Evolutionary conservation across 129 eudicot species (phyloP), one percentile per base, ranked within the genome.

Genomic region (Flaveria bidentis): DNA sequence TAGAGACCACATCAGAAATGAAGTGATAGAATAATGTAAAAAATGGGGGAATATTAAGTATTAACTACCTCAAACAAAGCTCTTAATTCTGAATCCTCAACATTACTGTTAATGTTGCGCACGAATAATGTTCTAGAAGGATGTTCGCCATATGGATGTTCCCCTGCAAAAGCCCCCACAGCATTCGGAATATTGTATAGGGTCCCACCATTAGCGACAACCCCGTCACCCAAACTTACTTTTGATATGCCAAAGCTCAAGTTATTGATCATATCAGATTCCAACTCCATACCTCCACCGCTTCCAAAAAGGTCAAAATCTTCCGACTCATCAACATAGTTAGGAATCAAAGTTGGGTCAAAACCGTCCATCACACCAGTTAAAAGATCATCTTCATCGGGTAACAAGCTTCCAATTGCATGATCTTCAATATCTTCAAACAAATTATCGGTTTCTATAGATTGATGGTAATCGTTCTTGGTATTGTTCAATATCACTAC

Each of bases 61-160:
- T 11, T 33, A 64, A 74, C 67, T 87, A 95, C 99, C 97, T 95
- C 97, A 82, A 95, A 95, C 51, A 95, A 82, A 67, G 79, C 26
- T 69, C 83, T 70, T 20, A 95, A 79, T 76, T 95, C 99, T 11
- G 92, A 84, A 74, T 95, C 99, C 82, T 95, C 99, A 44, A 95
- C 94, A 57, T 84, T 91, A 80, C 99, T 95, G 67, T 95, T 91
- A 30, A 95, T 91, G 66, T 95, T 95, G 23, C 99, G 88, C 30
- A 95, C 99, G 76, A 95, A 94, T 67, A 95, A 76, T 1, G 99
- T 95, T 74, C 99, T 75, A 0, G 99, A 95, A 70, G 99, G 99
- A 78, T 95, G 96, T 78, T 91, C 97, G 20, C 99, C 99, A 78
- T 74, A 81, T 7, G 98, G 98, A 76, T 91, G 98, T 76, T 93